Base-by-base conservation (phyloP, 1,284 basidiomycete species). In the Trametes pubescens region DNA sequence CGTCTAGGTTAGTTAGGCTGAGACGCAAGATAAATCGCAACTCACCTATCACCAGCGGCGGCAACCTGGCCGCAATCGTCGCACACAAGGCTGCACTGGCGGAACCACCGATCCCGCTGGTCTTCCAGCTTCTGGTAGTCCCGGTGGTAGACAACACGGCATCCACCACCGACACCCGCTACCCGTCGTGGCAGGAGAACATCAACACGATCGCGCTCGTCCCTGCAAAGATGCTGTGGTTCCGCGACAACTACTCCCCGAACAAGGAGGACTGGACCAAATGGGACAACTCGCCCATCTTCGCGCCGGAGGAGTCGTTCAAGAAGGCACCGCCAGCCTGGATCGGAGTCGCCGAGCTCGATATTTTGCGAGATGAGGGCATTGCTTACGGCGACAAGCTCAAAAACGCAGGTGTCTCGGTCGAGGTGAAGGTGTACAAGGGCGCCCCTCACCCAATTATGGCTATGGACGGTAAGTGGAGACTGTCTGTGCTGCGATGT, bases 91-190 rank as follows among this genome's bases (percentile, higher is more conserved):
- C 89, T 0, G 80, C 81, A 0, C 72, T 82, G 46, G 66, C 78
- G 6, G 73, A 75, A 1, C 84, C 85, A 2, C 81, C 85, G 9
- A 84, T 88, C 51, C 84, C 86, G 0, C 76, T 91, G 38, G 64
- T 82, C 10, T 88, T 90, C 74, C 89, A 91, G 70, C 75, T 91
- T 0, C 81, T 91, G 29, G 79, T 89, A 22, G 89, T 91, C 1
- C 90, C 90, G 24, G 89, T 91, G n/a, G 83, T 81, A 1, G 88
- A 92, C 73, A 91, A 91, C 74, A 89, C 89, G 2, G 84, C 86
- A 4, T 79, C 81, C 10, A 73, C 75, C 21, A 73, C 74, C n/a
- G 78, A 78, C 18, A 74, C 68, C 0, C 75, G 76, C 0, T 79
- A 85, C 59, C 74, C 76, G 11, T 85, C 84, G 11, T 91, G 90